Evolutionary conservation across 2,329 filamentous ascomycete genomes (phyloP).

Genomic region (Exophiala sideris): DNA sequence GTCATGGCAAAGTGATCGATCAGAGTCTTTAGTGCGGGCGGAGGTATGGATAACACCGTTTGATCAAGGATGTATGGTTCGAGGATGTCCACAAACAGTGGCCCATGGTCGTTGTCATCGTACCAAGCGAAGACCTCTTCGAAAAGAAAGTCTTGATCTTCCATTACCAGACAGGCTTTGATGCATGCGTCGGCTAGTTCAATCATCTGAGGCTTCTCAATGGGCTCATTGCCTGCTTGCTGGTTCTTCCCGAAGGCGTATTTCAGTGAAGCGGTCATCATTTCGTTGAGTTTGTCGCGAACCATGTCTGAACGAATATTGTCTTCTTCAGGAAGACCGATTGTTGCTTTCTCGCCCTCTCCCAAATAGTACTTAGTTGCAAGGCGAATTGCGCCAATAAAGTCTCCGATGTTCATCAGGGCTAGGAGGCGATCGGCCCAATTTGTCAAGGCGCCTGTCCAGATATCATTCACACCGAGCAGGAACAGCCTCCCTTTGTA

Average conservation of each 20-base stretch:
- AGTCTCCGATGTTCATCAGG: slow-evolving; percentile 95
- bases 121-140: slow-evolving; percentile 89
- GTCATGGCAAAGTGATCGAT: slow-evolving; percentile 75
- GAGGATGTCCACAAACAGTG: slow-evolving; percentile 80
- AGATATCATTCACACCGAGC: slow-evolving; percentile 88
- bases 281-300: slow-evolving; percentile 82
- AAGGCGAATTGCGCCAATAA: slow-evolving; percentile 83
- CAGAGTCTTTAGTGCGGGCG: slow-evolving; percentile 78
- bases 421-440: slow-evolving; percentile 94
- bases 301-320: slow-evolving; percentile 74
- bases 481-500: slow-evolving; percentile 94
- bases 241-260: slow-evolving; percentile 73
- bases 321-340: slow-evolving; percentile 85
- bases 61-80: slow-evolving; percentile 84
- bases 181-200: slow-evolving; percentile 83
- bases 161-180: slow-evolving; percentile 72
- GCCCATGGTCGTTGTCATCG: slow-evolving; percentile 68
- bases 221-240: slow-evolving; percentile 47
- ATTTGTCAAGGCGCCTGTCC: slow-evolving; percentile 87
- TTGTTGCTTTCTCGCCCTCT: slow-evolving; percentile 86
- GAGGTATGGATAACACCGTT: slow-evolving; percentile 71
- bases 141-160: slow-evolving; percentile 79
- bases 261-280: slow-evolving; percentile 86
- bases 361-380: slow-evolving; percentile 91
- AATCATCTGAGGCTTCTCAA: slow-evolving; percentile 62